These are phyloP conservation scores for Tricholoma hemisulphureum DNA, from an alignment of 768 basidiomycete genomes.

Conservation along the genomic window DNA sequence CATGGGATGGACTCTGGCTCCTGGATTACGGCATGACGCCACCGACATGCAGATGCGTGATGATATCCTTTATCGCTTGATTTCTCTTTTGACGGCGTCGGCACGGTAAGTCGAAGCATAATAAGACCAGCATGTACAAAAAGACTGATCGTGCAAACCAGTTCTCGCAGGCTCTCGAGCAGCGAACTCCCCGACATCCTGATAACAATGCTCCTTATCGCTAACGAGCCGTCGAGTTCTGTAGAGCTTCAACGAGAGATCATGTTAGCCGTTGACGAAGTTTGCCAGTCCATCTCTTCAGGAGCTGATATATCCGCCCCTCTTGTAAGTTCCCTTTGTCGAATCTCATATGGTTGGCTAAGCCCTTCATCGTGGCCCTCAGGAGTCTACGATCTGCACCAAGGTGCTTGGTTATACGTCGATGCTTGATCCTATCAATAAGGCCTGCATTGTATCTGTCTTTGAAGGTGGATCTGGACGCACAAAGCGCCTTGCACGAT, in stretches of 20 bases:
- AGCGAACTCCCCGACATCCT: conserved; percentile 50
- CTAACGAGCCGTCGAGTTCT: conserved; percentile 51
- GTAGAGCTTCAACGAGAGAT: conserved; percentile 46
- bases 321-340: conserved; percentile 20
- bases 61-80: conserved; percentile 38
- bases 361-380: not conserved
- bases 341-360: not conserved
- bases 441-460: conserved; percentile 48
- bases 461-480: conserved; percentile 51
- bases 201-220: conserved; percentile 51
- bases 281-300: conserved; percentile 43
- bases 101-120: conserved; percentile 41
- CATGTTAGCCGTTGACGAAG: conserved; percentile 42
- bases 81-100: conserved; percentile 41
- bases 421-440: conserved; percentile 46
- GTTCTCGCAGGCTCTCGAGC: conserved; percentile 32
- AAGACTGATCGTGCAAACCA: conserved; percentile 11
- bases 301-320: conserved; percentile 25
- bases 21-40: conserved; percentile 6
- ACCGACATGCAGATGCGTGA: conserved; percentile 25
- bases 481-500: conserved; percentile 54
- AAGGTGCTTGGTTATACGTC: conserved; percentile 42
- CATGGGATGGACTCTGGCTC: conserved; percentile 28
- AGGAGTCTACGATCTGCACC: conserved; percentile 50
- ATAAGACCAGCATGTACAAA: not conserved